Evolutionary conservation across 129 eudicot genomes (phyloP).

Genomic region (Arctium minus): DNA sequence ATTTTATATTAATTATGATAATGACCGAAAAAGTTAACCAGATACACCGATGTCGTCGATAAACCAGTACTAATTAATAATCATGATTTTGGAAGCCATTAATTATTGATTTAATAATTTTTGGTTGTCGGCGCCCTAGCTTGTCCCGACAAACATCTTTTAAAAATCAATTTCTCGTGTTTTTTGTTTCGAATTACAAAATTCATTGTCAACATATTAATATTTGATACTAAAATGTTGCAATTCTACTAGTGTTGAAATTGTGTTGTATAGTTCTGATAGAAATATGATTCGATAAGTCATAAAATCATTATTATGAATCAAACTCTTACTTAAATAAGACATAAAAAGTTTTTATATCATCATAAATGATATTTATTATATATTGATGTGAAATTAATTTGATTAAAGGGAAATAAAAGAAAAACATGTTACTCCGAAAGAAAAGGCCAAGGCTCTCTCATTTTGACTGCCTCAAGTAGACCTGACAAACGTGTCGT

Average conservation of each 20-base stretch:
- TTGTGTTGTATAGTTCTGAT: background rate
- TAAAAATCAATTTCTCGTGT: background rate
- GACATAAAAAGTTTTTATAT: background rate
- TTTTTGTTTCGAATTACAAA: background rate
- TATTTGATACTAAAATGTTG: background rate
- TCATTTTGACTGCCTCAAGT: background rate
- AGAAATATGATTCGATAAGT: background rate
- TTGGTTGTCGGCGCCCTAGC: background rate
- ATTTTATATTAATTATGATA: background rate
- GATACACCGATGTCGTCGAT: background rate
- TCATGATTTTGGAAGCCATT: constrained; percentile 4
- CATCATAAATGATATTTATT: background rate
- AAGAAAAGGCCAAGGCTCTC: background rate
- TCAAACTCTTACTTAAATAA: background rate
- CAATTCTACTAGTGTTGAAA: background rate
- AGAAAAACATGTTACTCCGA: background rate
- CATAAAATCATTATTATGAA: background rate
- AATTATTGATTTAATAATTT: background rate
- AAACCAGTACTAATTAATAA: background rate
- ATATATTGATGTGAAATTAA: background rate
- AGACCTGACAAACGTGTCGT: no score
- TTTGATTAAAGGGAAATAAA: background rate
- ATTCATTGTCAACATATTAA: background rate
- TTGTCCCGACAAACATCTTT: background rate
- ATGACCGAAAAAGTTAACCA: background rate